Conservation (phyloP, 2,329 filamentous ascomycete species). For the Metarhizium album region DNA sequence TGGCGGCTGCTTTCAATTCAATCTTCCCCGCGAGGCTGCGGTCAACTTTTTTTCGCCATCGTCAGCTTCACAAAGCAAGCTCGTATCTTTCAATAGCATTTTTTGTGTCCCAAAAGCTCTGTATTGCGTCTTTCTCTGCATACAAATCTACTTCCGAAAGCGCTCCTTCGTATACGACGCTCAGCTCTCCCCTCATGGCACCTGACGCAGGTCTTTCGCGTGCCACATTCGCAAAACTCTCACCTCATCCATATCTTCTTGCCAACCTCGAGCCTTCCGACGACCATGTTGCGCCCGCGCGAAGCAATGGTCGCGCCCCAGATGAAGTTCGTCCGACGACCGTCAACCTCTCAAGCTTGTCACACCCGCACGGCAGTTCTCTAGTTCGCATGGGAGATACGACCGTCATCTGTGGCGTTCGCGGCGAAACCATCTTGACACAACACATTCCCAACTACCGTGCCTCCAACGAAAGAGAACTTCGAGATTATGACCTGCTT, state of each 20-base stretch:
- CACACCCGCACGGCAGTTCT: constrained; percentile 82
- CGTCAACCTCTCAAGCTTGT: constrained; percentile 72
- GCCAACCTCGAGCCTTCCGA: constrained; percentile 65
- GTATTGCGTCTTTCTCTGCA: background rate
- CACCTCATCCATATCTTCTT: constrained; percentile 79
- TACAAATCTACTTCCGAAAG: background rate
- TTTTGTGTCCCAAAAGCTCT: background rate
- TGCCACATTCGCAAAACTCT: constrained; percentile 77
- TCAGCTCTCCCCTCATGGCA: constrained; percentile 15
- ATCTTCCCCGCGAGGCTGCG: constrained; percentile 1
- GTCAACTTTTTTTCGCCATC: constrained; percentile 2
- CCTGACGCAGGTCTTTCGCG: constrained; percentile 35
- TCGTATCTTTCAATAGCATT: background rate
- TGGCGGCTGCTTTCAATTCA: background rate
- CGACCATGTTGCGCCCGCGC: constrained; percentile 38
- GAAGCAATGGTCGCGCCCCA: constrained; percentile 72
- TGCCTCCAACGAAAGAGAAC: constrained; percentile 33
- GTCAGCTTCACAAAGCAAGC: background rate
- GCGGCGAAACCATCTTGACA: constrained; percentile 71
- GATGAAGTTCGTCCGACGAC: constrained; percentile 60
- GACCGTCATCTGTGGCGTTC: constrained; percentile 86
- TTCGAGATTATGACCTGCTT: constrained; percentile 58
- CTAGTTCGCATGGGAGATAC: constrained; percentile 84
- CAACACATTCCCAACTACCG: constrained; percentile 62
- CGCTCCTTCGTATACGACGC: background rate